Conservation (phyloP, 2,329 filamentous ascomycete genomes). For the Aspergillus pseudoglaucus region DNA sequence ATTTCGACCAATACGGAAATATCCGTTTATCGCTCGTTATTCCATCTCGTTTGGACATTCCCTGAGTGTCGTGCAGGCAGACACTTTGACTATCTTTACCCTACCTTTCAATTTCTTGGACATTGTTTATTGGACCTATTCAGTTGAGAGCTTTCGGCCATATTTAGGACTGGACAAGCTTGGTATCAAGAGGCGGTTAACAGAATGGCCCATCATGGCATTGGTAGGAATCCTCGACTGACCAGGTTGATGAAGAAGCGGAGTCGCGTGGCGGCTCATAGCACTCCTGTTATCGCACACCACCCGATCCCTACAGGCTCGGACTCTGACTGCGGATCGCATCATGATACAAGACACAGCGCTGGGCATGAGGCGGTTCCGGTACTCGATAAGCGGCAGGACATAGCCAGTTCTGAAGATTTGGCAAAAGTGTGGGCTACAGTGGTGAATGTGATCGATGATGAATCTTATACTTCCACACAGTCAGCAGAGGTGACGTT, state of each 20-base stretch:
- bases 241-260: constrained; percentile 9
- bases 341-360: background rate
- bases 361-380: background rate
- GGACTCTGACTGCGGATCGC: background rate
- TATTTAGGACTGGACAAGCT: background rate
- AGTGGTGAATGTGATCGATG: constrained; percentile 2
- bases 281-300: constrained; percentile 2
- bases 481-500: constrained; percentile 1
- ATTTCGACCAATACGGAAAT: constrained; percentile 1
- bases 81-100: constrained; percentile 1
- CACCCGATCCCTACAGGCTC: background rate
- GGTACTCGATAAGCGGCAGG: constrained; percentile 1
- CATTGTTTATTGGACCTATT: no score
- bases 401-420: constrained; percentile 2
- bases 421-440: constrained; percentile 1
- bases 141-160: background rate
- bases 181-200: background rate
- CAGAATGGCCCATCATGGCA: constrained; percentile 15
- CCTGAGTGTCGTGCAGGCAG: constrained; percentile 10
- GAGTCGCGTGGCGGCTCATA: constrained; percentile 2
- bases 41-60: background rate
- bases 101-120: no score
- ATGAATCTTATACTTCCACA: background rate
- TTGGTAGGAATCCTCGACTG: constrained; percentile 6
- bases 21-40: background rate